Base-by-base conservation (phyloP, 495 filamentous ascomycete species). In the Penicillium ucsense region DNA sequence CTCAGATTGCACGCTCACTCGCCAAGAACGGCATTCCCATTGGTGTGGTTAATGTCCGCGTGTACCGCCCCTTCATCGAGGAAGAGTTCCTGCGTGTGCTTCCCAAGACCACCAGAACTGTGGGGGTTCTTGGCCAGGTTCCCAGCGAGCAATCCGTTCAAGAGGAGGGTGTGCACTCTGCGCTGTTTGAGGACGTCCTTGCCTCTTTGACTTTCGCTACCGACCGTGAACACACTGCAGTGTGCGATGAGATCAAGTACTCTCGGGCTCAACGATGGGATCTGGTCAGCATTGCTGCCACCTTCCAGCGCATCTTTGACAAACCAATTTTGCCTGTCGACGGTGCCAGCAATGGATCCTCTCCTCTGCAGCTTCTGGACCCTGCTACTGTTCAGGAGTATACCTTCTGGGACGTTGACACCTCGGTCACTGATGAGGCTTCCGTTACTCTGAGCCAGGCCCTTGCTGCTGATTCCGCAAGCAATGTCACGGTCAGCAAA, bases 31-130 rank as follows among this genome's bases (percentile, higher is more conserved):
- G 83, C 52, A 74, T 77, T 45, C 84, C 81, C 61, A 77, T 96
- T 46, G 92, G 92, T 50, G 86, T 89, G 12, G 70, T 98, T 55
- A 89, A 86, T 53, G 91, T 97, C 42, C 84, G 92, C 47, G 77
- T 98, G 43, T 97, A 96, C 72, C 80, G 89, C 31, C 92, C 92
- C 2, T 97, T 98, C 62, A 79, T 89, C 29, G 92, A 98, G 68
- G 86, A 92, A 55, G 86, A 86, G 45, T 98, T 98, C 73, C 73
- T 96, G 41, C 78, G 82, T 36, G 78, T 76, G 3, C 74, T 98
- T 8, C 89, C 92, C 6, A 71, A 78, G 55, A 85, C 84, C 20
- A 82, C 82, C 34, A 81, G 78, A 66, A 83, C 72, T 27, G 75
- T 97, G 46, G 82, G 82, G 34, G 74, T 84, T 28, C 71, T 85